Evolutionary conservation across 139 green algal species (phyloP).

Genomic region (Volvox africanus): DNA sequence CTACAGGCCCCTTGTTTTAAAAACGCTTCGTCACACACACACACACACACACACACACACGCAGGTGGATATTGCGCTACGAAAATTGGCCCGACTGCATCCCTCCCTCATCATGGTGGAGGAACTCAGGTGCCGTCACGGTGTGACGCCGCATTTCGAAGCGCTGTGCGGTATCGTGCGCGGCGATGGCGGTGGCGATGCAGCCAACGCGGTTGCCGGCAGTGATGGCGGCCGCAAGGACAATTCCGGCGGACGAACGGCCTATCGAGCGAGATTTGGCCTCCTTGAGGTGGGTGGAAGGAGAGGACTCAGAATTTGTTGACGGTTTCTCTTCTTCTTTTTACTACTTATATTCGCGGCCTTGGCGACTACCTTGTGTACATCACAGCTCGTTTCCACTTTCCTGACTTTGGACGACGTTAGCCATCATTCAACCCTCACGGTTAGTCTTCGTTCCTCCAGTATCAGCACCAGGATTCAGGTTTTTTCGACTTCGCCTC

Average conservation of each 20-base stretch:
- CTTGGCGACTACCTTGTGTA: too few species aligned
- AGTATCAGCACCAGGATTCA: too few species aligned
- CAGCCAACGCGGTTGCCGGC: too few species aligned
- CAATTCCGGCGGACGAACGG: background rate
- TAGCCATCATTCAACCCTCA: too few species aligned
- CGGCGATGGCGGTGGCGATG: background rate
- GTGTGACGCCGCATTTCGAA: conserved; percentile 5
- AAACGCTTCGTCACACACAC: background rate
- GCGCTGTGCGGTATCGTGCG: conserved; percentile 37
- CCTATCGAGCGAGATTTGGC: background rate
- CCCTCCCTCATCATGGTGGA: conserved; percentile 62
- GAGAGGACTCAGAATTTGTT: too few species aligned
- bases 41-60: background rate
- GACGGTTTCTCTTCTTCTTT: too few species aligned
- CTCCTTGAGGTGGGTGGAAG: background rate
- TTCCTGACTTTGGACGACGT: too few species aligned
- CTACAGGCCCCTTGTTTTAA: too few species aligned
- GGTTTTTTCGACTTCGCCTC: too few species aligned
- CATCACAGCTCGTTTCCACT: too few species aligned
- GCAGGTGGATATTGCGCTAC: conserved; percentile 62
- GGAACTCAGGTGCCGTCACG: conserved; percentile 59
- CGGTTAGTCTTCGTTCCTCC: too few species aligned
- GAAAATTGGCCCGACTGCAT: conserved; percentile 72
- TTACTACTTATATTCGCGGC: too few species aligned
- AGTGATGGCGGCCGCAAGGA: background rate